A percentile compares a stretch with the other conserved stretches of the same genome.
These are phyloP conservation scores for Alternaria triticimaculans DNA, from an alignment of 2,329 filamentous ascomycete species.

Conservation along the genomic window DNA sequence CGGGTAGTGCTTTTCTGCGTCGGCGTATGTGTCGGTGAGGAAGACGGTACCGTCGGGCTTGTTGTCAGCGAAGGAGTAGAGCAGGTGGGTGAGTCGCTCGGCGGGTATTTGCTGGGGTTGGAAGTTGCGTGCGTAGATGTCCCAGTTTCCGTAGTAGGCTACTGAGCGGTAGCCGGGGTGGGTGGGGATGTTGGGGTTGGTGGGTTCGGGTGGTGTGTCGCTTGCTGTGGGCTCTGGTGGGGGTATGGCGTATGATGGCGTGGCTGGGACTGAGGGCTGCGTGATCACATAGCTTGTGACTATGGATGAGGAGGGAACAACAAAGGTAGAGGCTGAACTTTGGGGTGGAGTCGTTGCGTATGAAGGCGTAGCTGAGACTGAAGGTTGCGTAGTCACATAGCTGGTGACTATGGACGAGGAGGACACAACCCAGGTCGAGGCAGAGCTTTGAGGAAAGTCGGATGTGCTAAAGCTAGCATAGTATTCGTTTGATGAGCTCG, in stretches of 20 bases:
- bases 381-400: background rate
- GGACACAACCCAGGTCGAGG: background rate
- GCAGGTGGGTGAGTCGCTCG: conserved; percentile 83
- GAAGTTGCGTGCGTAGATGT: conserved; percentile 85
- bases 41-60: conserved; percentile 75
- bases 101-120: conserved; percentile 83
- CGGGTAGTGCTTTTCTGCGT: conserved; percentile 63
- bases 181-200: background rate
- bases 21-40: conserved; percentile 37
- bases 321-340: background rate
- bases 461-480: background rate
- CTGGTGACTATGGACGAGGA: background rate
- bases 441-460: background rate
- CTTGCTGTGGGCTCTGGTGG: background rate
- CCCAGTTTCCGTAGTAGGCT: conserved; percentile 79
- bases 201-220: background rate
- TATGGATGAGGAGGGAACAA: background rate
- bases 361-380: background rate
- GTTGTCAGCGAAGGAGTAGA: conserved; percentile 92
- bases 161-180: conserved; percentile 45
- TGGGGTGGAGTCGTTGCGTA: background rate
- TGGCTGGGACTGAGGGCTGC: background rate
- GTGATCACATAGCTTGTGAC: background rate
- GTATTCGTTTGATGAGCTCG: background rate
- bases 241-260: background rate